Conservation (phyloP, 2,329 filamentous ascomycete genomes). For the Purpureocillium lavendulum region DNA sequence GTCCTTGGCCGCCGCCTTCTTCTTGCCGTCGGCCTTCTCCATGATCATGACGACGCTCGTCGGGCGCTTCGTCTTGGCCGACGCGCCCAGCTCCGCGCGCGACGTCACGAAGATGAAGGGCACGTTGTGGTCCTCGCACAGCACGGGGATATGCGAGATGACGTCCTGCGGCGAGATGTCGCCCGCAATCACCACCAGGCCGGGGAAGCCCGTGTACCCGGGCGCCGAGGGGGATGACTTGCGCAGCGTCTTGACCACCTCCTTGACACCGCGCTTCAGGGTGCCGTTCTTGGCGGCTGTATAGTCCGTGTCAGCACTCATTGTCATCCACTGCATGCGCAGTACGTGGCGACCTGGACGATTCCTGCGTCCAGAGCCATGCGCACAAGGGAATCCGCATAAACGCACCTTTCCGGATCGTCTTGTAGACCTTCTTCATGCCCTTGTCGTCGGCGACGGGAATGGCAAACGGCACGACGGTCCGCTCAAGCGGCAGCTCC, state of each 20-base stretch:
- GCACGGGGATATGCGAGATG: slow-evolving; percentile 93
- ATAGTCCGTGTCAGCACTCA: neutral
- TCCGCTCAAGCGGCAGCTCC: slow-evolving; percentile 36
- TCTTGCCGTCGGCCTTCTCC: slow-evolving; percentile 43
- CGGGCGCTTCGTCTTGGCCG: slow-evolving; percentile 89
- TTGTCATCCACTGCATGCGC: too few species aligned
- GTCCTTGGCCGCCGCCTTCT: slow-evolving; percentile 33
- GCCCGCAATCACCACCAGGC: slow-evolving; percentile 84
- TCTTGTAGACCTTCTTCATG: slow-evolving; percentile 53
- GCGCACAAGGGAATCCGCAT: too few species aligned
- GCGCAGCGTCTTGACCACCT: slow-evolving; percentile 96
- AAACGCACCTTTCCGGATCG: slow-evolving; percentile 45
- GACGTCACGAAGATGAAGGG: slow-evolving; percentile 94
- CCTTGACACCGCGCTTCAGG: slow-evolving; percentile 96
- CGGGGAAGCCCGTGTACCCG: slow-evolving; percentile 53
- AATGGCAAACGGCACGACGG: slow-evolving; percentile 75
- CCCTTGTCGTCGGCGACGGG: slow-evolving; percentile 74
- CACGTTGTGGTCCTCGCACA: slow-evolving; percentile 96
- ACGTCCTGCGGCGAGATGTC: slow-evolving; percentile 99
- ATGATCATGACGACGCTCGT: slow-evolving; percentile 92
- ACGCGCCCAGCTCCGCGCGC: slow-evolving; percentile 86
- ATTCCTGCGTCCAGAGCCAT: too few species aligned
- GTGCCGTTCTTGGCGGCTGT: slow-evolving; percentile 90
- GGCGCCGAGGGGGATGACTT: slow-evolving; percentile 72
- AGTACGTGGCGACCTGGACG: too few species aligned